Conservation (phyloP, 371 early-diverging fungal species). For the Rhizopus delemar region DNA sequence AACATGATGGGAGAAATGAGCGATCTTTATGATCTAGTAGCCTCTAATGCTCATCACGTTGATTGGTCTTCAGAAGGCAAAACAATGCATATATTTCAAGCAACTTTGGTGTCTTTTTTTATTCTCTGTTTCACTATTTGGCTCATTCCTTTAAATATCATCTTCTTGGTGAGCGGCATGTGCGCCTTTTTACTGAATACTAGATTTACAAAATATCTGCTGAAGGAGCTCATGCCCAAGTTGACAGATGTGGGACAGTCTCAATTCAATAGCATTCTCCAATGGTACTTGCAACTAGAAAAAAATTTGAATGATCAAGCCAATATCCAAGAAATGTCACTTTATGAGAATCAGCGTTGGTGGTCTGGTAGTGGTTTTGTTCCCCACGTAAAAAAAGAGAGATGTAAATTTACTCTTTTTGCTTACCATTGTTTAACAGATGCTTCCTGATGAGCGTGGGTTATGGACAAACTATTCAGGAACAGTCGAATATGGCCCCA, state of each 20-base stretch:
- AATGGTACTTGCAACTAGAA: constrained; percentile 31
- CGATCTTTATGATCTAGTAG: constrained; percentile 37
- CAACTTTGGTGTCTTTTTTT: constrained; percentile 22
- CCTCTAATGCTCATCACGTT: constrained; percentile 28
- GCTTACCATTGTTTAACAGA: constrained; percentile 7
- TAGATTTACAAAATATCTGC: constrained; percentile 37
- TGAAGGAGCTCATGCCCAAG: constrained; percentile 36
- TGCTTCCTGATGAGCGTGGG: constrained; percentile 25
- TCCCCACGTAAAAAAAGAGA: constrained; percentile 33
- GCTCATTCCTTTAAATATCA: constrained; percentile 33
- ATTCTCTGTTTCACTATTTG: constrained; percentile 21
- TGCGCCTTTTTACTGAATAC: constrained; percentile 41
- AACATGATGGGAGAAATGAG: constrained; percentile 55
- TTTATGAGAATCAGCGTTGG: constrained; percentile 53
- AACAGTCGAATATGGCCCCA: constrained; percentile 21
- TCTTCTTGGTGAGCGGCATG: constrained; percentile 33
- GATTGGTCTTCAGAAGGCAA: constrained; percentile 44
- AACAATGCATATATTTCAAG: constrained; percentile 39
- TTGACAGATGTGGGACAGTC: constrained; percentile 26
- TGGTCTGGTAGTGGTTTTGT: constrained; percentile 47
- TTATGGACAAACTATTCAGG: constrained; percentile 48
- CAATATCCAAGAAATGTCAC: constrained; percentile 28
- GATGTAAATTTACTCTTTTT: not conserved
- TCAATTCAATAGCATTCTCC: constrained; percentile 11
- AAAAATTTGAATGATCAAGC: constrained; percentile 28